phyloP scores from a whole-genome alignment of 1,284 basidiomycete genomes.

The Ustilago tritici region DNA sequence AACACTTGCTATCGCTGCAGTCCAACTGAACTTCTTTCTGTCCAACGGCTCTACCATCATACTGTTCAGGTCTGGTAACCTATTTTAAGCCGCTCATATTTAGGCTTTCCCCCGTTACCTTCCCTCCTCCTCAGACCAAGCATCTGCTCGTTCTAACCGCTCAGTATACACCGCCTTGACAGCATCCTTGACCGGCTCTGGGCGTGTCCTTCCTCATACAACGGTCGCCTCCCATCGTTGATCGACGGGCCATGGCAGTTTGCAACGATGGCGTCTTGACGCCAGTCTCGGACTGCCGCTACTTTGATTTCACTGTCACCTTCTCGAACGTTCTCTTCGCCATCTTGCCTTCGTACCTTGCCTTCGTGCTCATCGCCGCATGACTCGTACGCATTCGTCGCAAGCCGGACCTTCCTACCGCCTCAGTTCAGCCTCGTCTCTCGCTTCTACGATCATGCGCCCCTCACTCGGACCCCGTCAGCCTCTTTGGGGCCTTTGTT shows the following conservation, averaged over 20 bases:
- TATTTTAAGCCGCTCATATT: not conserved
- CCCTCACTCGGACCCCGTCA: constrained; percentile 37
- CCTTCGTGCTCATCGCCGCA: constrained; percentile 27
- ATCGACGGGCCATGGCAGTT: constrained; percentile 9
- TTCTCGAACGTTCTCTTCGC: constrained; percentile 53
- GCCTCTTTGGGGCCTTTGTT: constrained; percentile 36
- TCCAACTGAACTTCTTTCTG: not conserved
- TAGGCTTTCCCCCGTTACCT: not conserved
- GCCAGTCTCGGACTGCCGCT: constrained; percentile 53
- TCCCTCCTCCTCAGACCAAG: not conserved
- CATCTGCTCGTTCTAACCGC: not conserved
- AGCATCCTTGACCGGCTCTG: not conserved
- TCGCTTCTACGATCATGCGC: constrained; percentile 24
- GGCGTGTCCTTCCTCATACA: not conserved
- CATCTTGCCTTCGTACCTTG: constrained; percentile 40
- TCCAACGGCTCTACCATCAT: not conserved
- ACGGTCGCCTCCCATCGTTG: not conserved
- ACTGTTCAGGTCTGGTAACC: not conserved
- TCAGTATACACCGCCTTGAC: not conserved
- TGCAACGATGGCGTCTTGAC: constrained; percentile 53
- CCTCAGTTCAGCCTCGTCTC: constrained; percentile 14
- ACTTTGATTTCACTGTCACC: constrained; percentile 58
- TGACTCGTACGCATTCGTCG: constrained; percentile 19
- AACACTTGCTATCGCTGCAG: not conserved
- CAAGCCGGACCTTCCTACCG: constrained; percentile 33